Percentiles rank a stretch among this genome's conserved stretches.
Conservation (phyloP, 1,284 basidiomycete genomes). For the Ceratobasidium sp. region DNA sequence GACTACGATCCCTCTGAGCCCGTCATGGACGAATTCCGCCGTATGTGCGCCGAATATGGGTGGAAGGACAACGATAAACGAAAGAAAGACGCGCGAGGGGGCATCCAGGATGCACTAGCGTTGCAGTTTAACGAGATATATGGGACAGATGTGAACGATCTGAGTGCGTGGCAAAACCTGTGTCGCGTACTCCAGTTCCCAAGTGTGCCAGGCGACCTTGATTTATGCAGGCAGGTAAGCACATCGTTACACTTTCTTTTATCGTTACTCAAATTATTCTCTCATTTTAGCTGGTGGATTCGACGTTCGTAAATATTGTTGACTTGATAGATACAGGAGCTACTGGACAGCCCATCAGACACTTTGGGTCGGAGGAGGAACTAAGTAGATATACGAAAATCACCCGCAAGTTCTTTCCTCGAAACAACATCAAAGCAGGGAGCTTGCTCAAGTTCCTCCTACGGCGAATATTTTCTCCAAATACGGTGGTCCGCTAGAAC, state of each 20-base stretch:
- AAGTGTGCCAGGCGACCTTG: conserved; percentile 14
- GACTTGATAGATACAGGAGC: conserved; percentile 26
- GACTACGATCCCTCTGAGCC: conserved; percentile 23
- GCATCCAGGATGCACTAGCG: conserved; percentile 8
- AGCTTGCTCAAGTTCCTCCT: conserved; percentile 57
- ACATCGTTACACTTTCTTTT: neutral
- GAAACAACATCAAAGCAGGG: conserved; percentile 55
- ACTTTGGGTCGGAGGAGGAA: conserved; percentile 49
- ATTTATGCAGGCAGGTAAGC: conserved; percentile 19
- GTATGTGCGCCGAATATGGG: conserved; percentile 3
- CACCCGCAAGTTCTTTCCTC: conserved; percentile 56
- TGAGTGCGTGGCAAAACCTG: conserved; percentile 14
- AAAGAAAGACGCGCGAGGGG: conserved; percentile 28
- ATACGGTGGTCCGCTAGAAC: too few relatives aligned
- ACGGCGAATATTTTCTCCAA: conserved; percentile 59
- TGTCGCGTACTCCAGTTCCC: conserved; percentile 15
- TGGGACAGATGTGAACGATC: conserved; percentile 23
- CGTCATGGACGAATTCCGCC: conserved; percentile 37
- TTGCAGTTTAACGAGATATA: conserved; percentile 26
- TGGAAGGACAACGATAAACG: neutral
- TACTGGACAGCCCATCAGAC: conserved; percentile 43
- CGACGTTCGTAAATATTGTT: conserved; percentile 26
- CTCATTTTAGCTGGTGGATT: neutral
- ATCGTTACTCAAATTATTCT: too few relatives aligned
- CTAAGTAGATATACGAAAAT: conserved; percentile 55